phyloP scores from a whole-genome alignment of 352 stramenopile species.

The Vaucheria bursata region DNA sequence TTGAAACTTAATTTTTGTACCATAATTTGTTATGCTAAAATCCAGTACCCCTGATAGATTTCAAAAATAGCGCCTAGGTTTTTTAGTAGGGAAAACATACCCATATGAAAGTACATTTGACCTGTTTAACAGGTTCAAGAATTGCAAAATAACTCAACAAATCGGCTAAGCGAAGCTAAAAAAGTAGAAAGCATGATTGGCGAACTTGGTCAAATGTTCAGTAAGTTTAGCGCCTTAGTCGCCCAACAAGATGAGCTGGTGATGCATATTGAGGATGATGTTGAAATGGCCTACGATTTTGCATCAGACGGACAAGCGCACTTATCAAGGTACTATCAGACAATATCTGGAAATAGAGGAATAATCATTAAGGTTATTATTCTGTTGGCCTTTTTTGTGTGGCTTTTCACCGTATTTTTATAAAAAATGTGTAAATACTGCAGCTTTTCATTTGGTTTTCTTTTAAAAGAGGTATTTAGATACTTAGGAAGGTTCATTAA shows the following conservation, averaged over 20 bases:
- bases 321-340: constrained; percentile 38
- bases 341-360: constrained; percentile 27
- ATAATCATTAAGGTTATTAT: constrained; percentile 42
- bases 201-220: constrained; percentile 42
- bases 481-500: too few relatives aligned
- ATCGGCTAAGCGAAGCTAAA: constrained; percentile 32
- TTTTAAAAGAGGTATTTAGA: too few relatives aligned
- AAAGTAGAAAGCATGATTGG: constrained; percentile 45
- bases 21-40: neutral
- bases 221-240: constrained; percentile 30
- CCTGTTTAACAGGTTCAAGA: constrained; percentile 41
- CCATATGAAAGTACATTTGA: constrained; percentile 13
- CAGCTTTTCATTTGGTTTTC: too few relatives aligned
- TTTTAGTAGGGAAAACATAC: too few relatives aligned
- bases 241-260: constrained; percentile 36
- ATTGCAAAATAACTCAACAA: constrained; percentile 29
- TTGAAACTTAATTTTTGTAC: too few relatives aligned
- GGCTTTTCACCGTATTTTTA: constrained; percentile 15
- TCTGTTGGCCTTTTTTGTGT: constrained; percentile 31
- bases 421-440: neutral
- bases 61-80: neutral
- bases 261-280: constrained; percentile 41
- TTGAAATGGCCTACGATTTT: constrained; percentile 36
- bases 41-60: neutral
- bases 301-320: constrained; percentile 24